phyloP scores from a whole-genome alignment of 2,329 filamentous ascomycete species.

The Tolypocladium inflatum region DNA sequence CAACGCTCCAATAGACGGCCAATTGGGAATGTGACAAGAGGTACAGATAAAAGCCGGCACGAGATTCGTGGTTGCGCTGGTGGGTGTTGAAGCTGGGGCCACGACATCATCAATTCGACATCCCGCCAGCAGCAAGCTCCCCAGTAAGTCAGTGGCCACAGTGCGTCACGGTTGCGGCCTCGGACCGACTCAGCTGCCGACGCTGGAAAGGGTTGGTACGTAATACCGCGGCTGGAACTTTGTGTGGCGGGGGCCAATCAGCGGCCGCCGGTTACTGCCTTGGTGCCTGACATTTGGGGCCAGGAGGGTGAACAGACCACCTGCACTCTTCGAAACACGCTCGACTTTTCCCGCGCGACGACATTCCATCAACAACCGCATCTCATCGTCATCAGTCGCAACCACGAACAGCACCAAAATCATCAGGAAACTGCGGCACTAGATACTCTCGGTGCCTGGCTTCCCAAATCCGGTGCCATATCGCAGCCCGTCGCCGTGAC shows the following conservation, averaged over 20 bases:
- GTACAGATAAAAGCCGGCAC: not conserved
- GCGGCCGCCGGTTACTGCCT: constrained; percentile 2
- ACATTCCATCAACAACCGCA: constrained; percentile 18
- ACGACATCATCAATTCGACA: constrained; percentile 8
- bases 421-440: constrained; percentile 14
- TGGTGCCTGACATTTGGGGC: constrained; percentile 25
- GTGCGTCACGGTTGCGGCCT: constrained; percentile 3
- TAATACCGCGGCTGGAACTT: not conserved
- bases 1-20: not conserved
- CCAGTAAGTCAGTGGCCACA: constrained; percentile 2
- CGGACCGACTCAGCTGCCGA: constrained; percentile 11
- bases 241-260: not conserved
- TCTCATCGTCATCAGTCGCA: constrained; percentile 14
- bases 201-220: not conserved
- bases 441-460: constrained; percentile 10
- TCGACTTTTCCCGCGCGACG: constrained; percentile 21
- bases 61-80: not conserved
- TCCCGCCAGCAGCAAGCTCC: constrained; percentile 2
- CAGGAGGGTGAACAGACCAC: constrained; percentile 2
- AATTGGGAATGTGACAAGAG: not conserved
- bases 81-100: constrained; percentile 6
- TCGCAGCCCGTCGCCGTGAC: constrained; percentile 5
- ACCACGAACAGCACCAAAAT: constrained; percentile 9
- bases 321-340: constrained; percentile 14
- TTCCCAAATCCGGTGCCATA: constrained; percentile 7